Percentiles rank a stretch among this genome's conserved stretches.
These are phyloP conservation scores for Hydnum rufescens DNA, from an alignment of 768 basidiomycete species.

Conservation along the genomic window DNA sequence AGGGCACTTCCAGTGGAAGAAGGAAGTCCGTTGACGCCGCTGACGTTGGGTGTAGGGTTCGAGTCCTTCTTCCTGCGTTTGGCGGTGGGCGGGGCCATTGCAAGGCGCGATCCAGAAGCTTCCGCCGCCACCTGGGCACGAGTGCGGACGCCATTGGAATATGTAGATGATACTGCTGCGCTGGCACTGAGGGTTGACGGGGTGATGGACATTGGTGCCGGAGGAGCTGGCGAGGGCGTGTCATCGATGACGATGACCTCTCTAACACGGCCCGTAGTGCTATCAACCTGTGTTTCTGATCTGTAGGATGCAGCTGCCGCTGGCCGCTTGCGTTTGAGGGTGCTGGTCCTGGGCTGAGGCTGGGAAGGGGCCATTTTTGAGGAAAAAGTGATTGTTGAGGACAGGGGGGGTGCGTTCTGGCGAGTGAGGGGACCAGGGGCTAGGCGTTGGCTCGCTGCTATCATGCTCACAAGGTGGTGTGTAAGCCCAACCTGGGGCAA, in stretches of 20 bases:
- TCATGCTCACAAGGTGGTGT: too few relatives aligned
- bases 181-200: not conserved
- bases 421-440: not conserved
- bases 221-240: conserved; percentile 45
- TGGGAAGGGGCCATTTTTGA: not conserved
- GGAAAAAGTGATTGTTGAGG: not conserved
- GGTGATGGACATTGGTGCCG: not conserved
- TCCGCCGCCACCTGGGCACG: conserved; percentile 75
- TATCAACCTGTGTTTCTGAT: conserved; percentile 50
- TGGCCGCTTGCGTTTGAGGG: not conserved
- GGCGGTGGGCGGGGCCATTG: conserved; percentile 40
- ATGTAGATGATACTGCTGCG: conserved; percentile 8
- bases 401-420: not conserved
- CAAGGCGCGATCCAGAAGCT: conserved; percentile 47
- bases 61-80: conserved; percentile 74
- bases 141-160: conserved; percentile 26
- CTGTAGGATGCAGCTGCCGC: conserved; percentile 3
- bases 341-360: not conserved
- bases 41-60: conserved; percentile 33
- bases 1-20: conserved; percentile 6
- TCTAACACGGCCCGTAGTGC: conserved; percentile 41
- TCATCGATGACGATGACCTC: conserved; percentile 90
- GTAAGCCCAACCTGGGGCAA: too few relatives aligned
- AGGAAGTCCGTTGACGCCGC: conserved; percentile 27
- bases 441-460: not conserved